Evolutionary conservation across 306 rosid species (phyloP).

Genomic region (Gastrolobium villosum): DNA sequence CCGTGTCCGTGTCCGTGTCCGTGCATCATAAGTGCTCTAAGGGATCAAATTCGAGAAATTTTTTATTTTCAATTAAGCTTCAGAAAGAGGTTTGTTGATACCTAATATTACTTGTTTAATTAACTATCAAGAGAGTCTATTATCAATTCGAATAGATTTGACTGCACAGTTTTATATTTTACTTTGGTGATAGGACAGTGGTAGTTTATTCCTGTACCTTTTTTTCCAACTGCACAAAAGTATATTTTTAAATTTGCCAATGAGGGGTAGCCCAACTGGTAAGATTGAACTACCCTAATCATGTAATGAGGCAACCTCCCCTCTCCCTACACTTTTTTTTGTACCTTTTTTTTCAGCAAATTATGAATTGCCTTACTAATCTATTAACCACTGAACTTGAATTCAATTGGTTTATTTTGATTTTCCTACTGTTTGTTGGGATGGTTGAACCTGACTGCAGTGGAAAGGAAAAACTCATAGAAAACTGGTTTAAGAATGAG

Average conservation of each 20-base stretch:
- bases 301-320: background rate
- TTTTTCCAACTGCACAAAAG: constrained; percentile 16
- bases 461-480: background rate
- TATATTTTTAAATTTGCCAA: constrained; percentile 10
- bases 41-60: constrained; percentile 90
- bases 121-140: constrained; percentile 5
- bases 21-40: too few species aligned
- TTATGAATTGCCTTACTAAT: background rate
- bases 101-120: constrained; percentile 35
- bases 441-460: background rate
- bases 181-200: constrained; percentile 5
- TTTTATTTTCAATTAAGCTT: constrained; percentile 77
- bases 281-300: background rate
- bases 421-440: too few species aligned
- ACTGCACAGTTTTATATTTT: constrained; percentile 21
- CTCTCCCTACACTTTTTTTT: background rate
- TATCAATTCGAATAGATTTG: constrained; percentile 27
- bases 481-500: background rate
- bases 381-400: background rate
- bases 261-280: background rate
- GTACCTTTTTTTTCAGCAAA: background rate
- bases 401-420: background rate
- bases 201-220: background rate
- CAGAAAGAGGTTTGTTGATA: constrained; percentile 84
- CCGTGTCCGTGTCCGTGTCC: too few species aligned